Percentiles rank a stretch among this genome's conserved stretches.
Conservation (phyloP, 1,139 yeast genomes). For the Spencermartinsiella ligniputridi region DNA sequence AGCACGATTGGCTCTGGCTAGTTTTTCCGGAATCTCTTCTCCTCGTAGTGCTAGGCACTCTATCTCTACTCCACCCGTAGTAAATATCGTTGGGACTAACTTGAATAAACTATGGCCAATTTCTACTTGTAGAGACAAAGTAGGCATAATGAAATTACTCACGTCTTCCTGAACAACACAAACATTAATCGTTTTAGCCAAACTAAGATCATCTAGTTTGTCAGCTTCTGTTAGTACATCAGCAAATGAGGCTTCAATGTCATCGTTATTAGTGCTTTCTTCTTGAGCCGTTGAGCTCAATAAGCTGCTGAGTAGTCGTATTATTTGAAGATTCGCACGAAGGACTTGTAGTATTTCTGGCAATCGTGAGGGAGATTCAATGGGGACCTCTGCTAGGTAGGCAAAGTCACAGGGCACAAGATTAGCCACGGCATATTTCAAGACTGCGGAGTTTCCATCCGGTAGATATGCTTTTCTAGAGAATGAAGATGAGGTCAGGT, state of each 20-base stretch:
- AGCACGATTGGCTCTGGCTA: neutral
- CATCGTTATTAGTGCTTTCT: conserved; percentile 1
- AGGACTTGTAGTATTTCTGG: conserved; percentile 17
- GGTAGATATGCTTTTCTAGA: conserved; percentile 10
- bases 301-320: conserved; percentile 1
- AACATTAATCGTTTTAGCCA: neutral
- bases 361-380: conserved; percentile 30
- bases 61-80: conserved; percentile 1
- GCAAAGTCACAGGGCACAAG: conserved; percentile 30
- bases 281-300: conserved; percentile 5
- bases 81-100: conserved; percentile 6
- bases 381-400: conserved; percentile 29
- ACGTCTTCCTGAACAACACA: neutral
- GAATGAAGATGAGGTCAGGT: neutral
- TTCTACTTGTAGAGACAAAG: neutral
- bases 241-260: conserved; percentile 19
- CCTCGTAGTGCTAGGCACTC: conserved; percentile 2
- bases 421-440: conserved; percentile 26
- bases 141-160: neutral
- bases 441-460: conserved; percentile 15
- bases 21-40: neutral
- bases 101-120: neutral
- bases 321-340: neutral
- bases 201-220: conserved; percentile 4
- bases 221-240: conserved; percentile 22